A percentile compares a stretch with the other conserved stretches of the same genome.
Evolutionary conservation across 352 stramenopile species (phyloP).

Genomic region (Pythium sukuiense): DNA sequence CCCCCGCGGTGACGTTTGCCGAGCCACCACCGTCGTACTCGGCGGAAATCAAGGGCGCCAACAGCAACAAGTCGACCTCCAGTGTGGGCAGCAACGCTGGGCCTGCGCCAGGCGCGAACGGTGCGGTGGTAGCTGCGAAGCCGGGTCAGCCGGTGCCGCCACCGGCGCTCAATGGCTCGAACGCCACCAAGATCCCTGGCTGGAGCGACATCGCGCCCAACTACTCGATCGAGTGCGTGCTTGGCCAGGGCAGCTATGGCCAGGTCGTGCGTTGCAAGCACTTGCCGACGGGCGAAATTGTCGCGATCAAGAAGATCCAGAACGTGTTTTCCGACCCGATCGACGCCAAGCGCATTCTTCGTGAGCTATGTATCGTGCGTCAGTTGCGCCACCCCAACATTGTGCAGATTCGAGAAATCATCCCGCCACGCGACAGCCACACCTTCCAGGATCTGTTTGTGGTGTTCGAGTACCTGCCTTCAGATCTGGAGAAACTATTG

Average conservation of each 20-base stretch:
- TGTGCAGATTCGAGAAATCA: constrained; percentile 87
- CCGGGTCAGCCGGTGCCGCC: background rate
- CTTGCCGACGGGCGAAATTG: constrained; percentile 83
- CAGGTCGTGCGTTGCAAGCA: constrained; percentile 88
- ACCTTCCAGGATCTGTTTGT: constrained; percentile 84
- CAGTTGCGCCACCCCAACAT: constrained; percentile 87
- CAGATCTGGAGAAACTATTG: constrained; percentile 82
- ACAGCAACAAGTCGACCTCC: constrained; percentile 16
- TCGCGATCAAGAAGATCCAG: constrained; percentile 89
- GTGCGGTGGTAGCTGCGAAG: constrained; percentile 6
- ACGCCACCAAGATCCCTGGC: constrained; percentile 72
- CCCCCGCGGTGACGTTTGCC: constrained; percentile 41
- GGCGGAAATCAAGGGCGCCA: constrained; percentile 1
- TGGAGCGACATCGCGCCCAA: constrained; percentile 82
- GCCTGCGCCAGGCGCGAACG: constrained; percentile 12
- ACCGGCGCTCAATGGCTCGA: constrained; percentile 35
- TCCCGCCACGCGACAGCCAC: constrained; percentile 69
- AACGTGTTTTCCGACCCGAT: constrained; percentile 89
- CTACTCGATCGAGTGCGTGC: constrained; percentile 85
- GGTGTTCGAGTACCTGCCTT: constrained; percentile 85
- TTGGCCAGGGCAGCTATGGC: constrained; percentile 84
- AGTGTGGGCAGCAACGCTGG: constrained; percentile 19
- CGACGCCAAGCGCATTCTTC: constrained; percentile 84
- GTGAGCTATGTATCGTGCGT: constrained; percentile 80
- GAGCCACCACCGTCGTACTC: constrained; percentile 25